phyloP scores from a whole-genome alignment of 2,329 filamentous ascomycete species.

The Talaromyces sp. region DNA sequence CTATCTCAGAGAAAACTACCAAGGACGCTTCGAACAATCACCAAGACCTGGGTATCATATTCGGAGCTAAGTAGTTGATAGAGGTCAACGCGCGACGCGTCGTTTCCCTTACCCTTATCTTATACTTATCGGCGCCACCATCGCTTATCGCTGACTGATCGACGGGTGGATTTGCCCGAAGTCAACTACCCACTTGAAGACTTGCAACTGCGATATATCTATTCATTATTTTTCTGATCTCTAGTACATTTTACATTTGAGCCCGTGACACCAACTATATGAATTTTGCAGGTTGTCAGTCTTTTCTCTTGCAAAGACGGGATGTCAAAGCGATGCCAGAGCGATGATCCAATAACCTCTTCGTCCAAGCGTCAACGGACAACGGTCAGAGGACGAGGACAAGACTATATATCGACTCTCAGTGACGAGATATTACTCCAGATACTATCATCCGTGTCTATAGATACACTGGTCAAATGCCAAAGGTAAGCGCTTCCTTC shows the following conservation, averaged over 20 bases:
- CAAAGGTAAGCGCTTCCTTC: slow-evolving; percentile 49
- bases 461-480: slow-evolving; percentile 63
- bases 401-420: slow-evolving; percentile 66
- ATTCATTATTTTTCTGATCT: not conserved
- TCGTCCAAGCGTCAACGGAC: slow-evolving; percentile 47
- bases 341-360: slow-evolving; percentile 20
- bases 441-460: slow-evolving; percentile 72
- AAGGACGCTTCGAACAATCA: no score
- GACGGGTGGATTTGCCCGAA: not conserved
- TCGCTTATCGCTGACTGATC: slow-evolving; percentile 5
- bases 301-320: not conserved
- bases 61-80: not conserved
- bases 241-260: no score
- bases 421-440: slow-evolving; percentile 87
- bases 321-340: slow-evolving; percentile 35
- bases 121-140: not conserved
- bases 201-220: not conserved
- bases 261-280: not conserved
- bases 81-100: slow-evolving; percentile 14
- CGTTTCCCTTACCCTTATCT: slow-evolving; percentile 12
- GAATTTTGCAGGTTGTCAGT: not conserved
- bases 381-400: slow-evolving; percentile 18
- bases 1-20: not conserved
- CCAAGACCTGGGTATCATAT: not conserved
- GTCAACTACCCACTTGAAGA: not conserved